Percentiles rank a stretch among this genome's conserved stretches.
phyloP scores from a whole-genome alignment of 2,329 filamentous ascomycete genomes.

The Zymoseptoria pseudotritici region DNA sequence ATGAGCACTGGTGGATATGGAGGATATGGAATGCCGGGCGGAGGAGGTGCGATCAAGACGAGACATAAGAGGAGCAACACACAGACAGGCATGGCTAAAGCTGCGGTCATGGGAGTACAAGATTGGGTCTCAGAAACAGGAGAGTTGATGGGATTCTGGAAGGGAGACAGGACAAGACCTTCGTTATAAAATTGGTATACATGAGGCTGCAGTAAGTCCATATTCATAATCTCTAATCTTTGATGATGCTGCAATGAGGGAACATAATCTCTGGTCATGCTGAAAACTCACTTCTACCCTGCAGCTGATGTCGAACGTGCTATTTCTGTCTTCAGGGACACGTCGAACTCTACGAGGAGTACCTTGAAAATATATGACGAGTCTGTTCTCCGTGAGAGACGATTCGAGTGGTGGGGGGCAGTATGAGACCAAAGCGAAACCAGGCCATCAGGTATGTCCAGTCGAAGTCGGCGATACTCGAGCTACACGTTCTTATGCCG shows the following conservation, averaged over 20 bases:
- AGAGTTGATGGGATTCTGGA: slow-evolving; percentile 56
- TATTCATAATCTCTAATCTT: not conserved
- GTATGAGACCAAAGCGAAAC: no score
- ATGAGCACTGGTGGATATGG: slow-evolving; percentile 8
- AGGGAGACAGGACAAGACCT: slow-evolving; percentile 49
- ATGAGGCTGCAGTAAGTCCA: not conserved
- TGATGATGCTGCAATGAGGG: not conserved
- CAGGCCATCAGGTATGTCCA: no score
- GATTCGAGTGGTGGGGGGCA: no score
- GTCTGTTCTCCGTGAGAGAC: no score
- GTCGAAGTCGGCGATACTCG: no score
- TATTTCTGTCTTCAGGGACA: no score
- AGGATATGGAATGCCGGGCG: slow-evolving; percentile 40
- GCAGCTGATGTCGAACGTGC: no score
- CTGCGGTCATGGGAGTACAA: slow-evolving; percentile 51
- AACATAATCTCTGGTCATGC: no score
- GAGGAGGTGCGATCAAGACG: slow-evolving; percentile 29
- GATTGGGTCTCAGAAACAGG: slow-evolving; percentile 60
- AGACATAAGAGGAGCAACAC: slow-evolving; percentile 46
- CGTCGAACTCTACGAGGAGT: no score
- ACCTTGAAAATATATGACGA: no score
- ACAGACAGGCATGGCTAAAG: slow-evolving; percentile 48
- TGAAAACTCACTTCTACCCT: no score
- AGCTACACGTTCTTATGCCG: no score
- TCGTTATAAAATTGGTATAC: slow-evolving; percentile 15